These are phyloP conservation scores for Gonapodya prolifera DNA, from an alignment of 192 early-diverging fungal genomes.

Conservation along the genomic window DNA sequence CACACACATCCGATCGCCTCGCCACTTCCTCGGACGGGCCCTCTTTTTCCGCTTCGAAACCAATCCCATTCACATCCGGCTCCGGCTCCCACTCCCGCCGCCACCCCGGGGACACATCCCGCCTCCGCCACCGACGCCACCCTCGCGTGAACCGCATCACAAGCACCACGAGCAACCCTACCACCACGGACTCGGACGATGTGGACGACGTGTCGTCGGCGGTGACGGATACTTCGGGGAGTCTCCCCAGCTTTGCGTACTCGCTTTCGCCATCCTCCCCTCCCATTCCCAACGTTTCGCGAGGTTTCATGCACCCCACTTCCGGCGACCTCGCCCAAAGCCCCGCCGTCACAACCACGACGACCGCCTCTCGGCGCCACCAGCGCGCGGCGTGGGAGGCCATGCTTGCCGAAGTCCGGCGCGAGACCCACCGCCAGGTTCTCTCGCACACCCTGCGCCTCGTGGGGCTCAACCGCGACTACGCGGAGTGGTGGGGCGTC, in stretches of 20 bases:
- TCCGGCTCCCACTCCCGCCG: background rate
- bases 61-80: background rate
- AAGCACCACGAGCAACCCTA: background rate
- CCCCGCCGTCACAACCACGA: background rate
- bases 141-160: background rate
- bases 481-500: constrained; percentile 39
- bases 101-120: background rate
- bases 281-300: too few species aligned
- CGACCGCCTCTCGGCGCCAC: background rate
- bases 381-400: background rate
- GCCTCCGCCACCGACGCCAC: background rate
- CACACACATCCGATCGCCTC: background rate
- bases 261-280: too few species aligned
- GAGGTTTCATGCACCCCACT: too few species aligned
- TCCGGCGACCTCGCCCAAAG: too few species aligned
- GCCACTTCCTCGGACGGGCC: background rate
- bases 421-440: constrained; percentile 25
- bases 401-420: constrained; percentile 19
- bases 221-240: background rate
- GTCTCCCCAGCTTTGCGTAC: background rate
- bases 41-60: background rate
- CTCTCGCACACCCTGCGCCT: constrained; percentile 37
- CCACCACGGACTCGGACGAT: background rate
- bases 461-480: constrained; percentile 48
- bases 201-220: background rate